Percentiles rank a stretch among this genome's conserved stretches.
Evolutionary conservation across 164 flowering plant species (phyloP).

Genomic region (Aristolochia fimbriata): DNA sequence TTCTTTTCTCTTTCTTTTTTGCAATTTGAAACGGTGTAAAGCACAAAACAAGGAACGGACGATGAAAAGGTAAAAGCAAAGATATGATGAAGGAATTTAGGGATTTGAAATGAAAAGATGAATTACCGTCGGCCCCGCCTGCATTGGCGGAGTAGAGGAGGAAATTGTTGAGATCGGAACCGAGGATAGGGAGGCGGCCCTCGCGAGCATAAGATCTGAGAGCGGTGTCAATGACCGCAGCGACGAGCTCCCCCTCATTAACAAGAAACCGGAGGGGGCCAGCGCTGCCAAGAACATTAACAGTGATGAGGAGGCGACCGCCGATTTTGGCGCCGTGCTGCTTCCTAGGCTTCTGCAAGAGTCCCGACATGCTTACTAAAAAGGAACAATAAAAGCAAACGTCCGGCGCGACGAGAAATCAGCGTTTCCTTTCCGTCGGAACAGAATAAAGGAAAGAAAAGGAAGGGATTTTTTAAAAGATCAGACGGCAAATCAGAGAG

Average conservation of each 20-base stretch:
- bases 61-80: background rate
- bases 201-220: constrained; percentile 53
- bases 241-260: constrained; percentile 40
- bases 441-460: background rate
- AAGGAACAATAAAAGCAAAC: background rate
- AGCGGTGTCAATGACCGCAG: constrained; percentile 43
- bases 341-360: constrained; percentile 28
- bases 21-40: too few species aligned
- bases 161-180: constrained; percentile 45
- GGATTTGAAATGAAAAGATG: too few species aligned
- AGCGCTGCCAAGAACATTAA: constrained; percentile 54
- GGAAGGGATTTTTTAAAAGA: background rate
- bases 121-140: constrained; percentile 46
- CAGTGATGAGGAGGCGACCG: constrained; percentile 36
- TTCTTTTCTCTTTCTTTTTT: too few species aligned
- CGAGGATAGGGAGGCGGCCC: constrained; percentile 60
- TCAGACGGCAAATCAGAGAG: too few species aligned
- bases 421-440: background rate
- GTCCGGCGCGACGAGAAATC: background rate
- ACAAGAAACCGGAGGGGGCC: constrained; percentile 57
- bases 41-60: background rate
- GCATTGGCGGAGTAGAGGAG: constrained; percentile 48
- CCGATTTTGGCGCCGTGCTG: constrained; percentile 7
- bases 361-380: background rate
- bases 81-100: background rate